A percentile compares a stretch with the other conserved stretches of the same genome.
Evolutionary conservation across 257 asterid species (phyloP).

Genomic region (Plantago ovata): DNA sequence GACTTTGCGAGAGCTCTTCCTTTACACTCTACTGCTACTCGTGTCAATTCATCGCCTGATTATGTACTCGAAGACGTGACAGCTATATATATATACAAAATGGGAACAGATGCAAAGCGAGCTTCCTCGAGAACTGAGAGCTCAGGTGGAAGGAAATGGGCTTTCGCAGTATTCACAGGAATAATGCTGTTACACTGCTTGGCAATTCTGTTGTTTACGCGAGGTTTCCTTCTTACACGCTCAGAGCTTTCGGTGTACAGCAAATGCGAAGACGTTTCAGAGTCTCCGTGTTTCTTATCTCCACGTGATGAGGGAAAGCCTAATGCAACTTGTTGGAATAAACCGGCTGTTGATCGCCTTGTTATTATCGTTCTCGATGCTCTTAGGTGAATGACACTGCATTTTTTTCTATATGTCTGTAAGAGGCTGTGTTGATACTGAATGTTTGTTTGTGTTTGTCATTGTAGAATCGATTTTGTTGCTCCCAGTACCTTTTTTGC

Average conservation of each 20-base stretch:
- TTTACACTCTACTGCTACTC: too few species aligned
- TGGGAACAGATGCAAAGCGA: background rate
- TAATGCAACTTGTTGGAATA: constrained; percentile 65
- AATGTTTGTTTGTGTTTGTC: constrained; percentile 12
- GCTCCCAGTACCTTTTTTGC: constrained; percentile 84
- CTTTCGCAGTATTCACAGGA: constrained; percentile 44
- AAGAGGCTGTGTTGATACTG: constrained; percentile 21
- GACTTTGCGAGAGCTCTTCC: too few species aligned
- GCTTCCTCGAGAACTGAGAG: constrained; percentile 9
- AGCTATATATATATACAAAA: background rate
- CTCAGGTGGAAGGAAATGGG: constrained; percentile 53
- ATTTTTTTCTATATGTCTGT: constrained; percentile 7
- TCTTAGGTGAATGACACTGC: constrained; percentile 40
- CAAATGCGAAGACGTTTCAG: constrained; percentile 59
- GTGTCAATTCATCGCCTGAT: too few species aligned
- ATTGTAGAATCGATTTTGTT: constrained; percentile 79
- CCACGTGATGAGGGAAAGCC: constrained; percentile 28
- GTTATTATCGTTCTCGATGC: constrained; percentile 89
- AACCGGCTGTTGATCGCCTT: constrained; percentile 75
- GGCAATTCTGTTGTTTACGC: constrained; percentile 65
- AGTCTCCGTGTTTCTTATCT: constrained; percentile 56
- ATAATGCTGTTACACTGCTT: constrained; percentile 56
- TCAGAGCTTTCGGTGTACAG: constrained; percentile 78
- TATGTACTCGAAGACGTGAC: too few species aligned
- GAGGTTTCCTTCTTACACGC: constrained; percentile 96